Evolutionary conservation across 805 yeast species (phyloP).

Genomic region (Ogataea siamensis): DNA sequence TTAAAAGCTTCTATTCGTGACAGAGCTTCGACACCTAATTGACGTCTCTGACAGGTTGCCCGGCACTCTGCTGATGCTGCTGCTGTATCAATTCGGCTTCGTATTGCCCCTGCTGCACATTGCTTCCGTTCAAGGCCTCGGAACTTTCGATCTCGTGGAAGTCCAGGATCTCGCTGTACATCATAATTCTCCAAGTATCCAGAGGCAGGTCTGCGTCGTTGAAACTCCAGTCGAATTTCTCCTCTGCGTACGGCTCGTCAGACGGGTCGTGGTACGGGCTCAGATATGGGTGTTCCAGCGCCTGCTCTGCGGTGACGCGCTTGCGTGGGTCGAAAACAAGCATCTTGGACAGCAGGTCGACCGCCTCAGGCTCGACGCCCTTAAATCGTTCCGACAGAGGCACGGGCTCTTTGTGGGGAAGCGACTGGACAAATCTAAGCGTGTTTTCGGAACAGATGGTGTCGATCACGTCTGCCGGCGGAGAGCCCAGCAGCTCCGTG

Average conservation of each 20-base stretch:
- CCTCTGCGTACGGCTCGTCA: slow-evolving; percentile 93
- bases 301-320: slow-evolving; percentile 90
- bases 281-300: slow-evolving; percentile 85
- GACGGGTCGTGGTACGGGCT: slow-evolving; percentile 96
- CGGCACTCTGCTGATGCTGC: slow-evolving; percentile 21
- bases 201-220: slow-evolving; percentile 97
- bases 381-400: slow-evolving; percentile 82
- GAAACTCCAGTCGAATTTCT: slow-evolving; percentile 95
- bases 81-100: slow-evolving; percentile 28
- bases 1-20: slow-evolving; percentile 2
- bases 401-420: slow-evolving; percentile 91
- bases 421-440: slow-evolving; percentile 85
- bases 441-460: slow-evolving; percentile 97
- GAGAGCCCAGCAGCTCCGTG: slow-evolving; percentile 89
- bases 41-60: slow-evolving; percentile 7
- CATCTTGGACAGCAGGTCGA: slow-evolving; percentile 86
- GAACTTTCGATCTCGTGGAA: slow-evolving; percentile 82
- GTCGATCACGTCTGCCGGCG: slow-evolving; percentile 93
- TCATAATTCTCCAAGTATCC: slow-evolving; percentile 98
- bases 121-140: slow-evolving; percentile 20
- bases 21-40: slow-evolving; percentile 4
- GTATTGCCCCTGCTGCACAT: slow-evolving; percentile 20
- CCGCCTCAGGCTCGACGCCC: slow-evolving; percentile 78
- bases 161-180: slow-evolving; percentile 95
- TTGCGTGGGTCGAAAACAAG: slow-evolving; percentile 92